A percentile compares a stretch with the other conserved stretches of the same genome.
phyloP scores from a whole-genome alignment of 1,284 basidiomycete genomes.

The Ceratobasidium sp. region DNA sequence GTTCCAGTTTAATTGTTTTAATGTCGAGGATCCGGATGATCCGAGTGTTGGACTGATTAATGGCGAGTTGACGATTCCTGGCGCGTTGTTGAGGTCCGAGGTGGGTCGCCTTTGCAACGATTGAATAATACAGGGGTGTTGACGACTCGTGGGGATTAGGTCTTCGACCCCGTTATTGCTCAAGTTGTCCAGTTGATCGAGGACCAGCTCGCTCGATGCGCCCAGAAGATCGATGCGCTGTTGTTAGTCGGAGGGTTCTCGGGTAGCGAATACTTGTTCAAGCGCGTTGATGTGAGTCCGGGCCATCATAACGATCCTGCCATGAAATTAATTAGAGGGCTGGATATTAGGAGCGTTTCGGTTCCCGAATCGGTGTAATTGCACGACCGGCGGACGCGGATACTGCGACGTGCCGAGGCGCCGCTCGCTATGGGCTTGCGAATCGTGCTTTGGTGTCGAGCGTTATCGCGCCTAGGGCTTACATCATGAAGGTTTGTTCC shows the following conservation, averaged over 20 bases:
- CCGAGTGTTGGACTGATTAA: slow-evolving; percentile 73
- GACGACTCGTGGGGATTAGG: background rate
- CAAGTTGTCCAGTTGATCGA: slow-evolving; percentile 80
- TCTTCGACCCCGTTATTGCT: slow-evolving; percentile 78
- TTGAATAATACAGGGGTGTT: background rate
- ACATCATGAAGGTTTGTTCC: slow-evolving; percentile 49
- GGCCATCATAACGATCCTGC: background rate
- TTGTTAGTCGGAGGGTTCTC: slow-evolving; percentile 86
- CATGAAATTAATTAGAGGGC: background rate
- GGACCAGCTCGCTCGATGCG: slow-evolving; percentile 67
- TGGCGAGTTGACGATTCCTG: slow-evolving; percentile 79
- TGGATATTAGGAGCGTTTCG: slow-evolving; percentile 52
- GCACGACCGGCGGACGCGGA: slow-evolving; percentile 80
- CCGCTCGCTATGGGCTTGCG: slow-evolving; percentile 80
- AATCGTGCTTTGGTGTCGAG: slow-evolving; percentile 75
- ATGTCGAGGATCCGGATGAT: slow-evolving; percentile 45
- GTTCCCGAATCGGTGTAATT: slow-evolving; percentile 68
- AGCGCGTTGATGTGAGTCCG: slow-evolving; percentile 64
- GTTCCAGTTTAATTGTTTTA: slow-evolving; percentile 68
- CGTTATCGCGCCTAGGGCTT: slow-evolving; percentile 77
- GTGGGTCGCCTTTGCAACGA: slow-evolving; percentile 46
- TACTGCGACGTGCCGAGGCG: slow-evolving; percentile 81
- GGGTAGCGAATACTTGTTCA: slow-evolving; percentile 78
- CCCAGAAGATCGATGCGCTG: slow-evolving; percentile 73
- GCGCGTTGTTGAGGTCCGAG: slow-evolving; percentile 72